Percentiles rank a stretch among this genome's conserved stretches.
Conservation (phyloP, 345 rosid genomes). For the Isatis tinctoria region DNA sequence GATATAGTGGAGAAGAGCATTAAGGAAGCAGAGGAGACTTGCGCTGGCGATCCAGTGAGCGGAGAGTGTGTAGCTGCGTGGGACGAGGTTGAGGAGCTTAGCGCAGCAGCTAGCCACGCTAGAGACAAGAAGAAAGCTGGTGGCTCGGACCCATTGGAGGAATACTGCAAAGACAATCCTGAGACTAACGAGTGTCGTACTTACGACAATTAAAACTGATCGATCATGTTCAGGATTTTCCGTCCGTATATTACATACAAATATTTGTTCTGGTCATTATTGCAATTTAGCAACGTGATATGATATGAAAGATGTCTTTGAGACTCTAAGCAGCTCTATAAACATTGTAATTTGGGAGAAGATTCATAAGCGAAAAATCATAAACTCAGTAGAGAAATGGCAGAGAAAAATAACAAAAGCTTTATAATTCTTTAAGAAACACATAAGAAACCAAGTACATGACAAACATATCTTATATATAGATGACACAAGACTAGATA, state of each 20-base stretch:
- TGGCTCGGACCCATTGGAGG: constrained; percentile 71
- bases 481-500: constrained; percentile 7
- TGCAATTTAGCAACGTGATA: background rate
- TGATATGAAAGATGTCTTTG: background rate
- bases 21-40: constrained; percentile 61
- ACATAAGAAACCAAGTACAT: constrained; percentile 3
- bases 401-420: background rate
- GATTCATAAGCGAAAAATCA: background rate
- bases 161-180: constrained; percentile 89
- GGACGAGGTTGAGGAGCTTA: constrained; percentile 98
- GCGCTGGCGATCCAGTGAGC: constrained; percentile 73
- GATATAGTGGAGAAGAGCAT: constrained; percentile 82
- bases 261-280: background rate
- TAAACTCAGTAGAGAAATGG: too few relatives aligned
- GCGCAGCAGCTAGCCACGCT: constrained; percentile 96
- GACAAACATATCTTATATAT: constrained; percentile 1
- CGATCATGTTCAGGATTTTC: background rate
- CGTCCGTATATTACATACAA: background rate
- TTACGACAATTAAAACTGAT: constrained; percentile 48
- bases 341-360: background rate
- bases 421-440: constrained; percentile 9
- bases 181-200: constrained; percentile 92
- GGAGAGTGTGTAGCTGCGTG: constrained; percentile 96
- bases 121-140: constrained; percentile 71
- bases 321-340: background rate